Base-by-base conservation (phyloP, 805 yeast genomes). In the Sugiyamaella floridensis region DNA sequence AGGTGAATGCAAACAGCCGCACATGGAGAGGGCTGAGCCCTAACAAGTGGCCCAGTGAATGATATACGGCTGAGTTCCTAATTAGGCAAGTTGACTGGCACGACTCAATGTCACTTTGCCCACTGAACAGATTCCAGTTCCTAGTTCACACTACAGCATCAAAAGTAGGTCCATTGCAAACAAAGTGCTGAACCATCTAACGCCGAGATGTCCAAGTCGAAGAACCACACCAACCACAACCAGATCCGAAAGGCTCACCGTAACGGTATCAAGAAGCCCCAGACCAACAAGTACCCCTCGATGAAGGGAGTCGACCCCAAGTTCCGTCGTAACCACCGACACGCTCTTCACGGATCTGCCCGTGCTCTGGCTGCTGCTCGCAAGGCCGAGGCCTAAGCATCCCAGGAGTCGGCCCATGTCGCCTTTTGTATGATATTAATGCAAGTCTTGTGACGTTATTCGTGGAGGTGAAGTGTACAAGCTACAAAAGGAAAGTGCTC, bases 161-260 rank as follows among this genome's bases (percentile, higher is more conserved):
- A 45, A 45, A 45, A 37, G 48, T 45, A 45, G 48, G 48, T 45
- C 15, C 15, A 12, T n/a, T 19, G 34, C n/a, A 9, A 11, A 8
- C 3, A 6, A 18, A 18, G 4, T 3, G 22, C 26, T 12, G 37
- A 20, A 19, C 19, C 37, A 4, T 34, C 48, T 45, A 45, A 45
- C 48, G 16, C 22, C 51, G 56, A 76, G 79, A 92, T 93, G 99
- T 76, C 99, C 78, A 93, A 93, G 82, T 92, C 98, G 67, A 93
- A 93, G 97, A 93, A 93, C 81, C 98, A 93, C 78, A 93, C 99
- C 79, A 90, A 89, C 80, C 99, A 93, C 81, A 93, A 93, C 95
- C 98, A 92, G 81, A 87, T 86, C 89, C 86, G 79, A 76, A 93
- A 93, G 95, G 98, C 98, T 73, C 99, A 93, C 97, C 90, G 85